These are phyloP conservation scores for Fusarium sp. DNA, from an alignment of 2,329 filamentous ascomycete species.

Conservation along the genomic window DNA sequence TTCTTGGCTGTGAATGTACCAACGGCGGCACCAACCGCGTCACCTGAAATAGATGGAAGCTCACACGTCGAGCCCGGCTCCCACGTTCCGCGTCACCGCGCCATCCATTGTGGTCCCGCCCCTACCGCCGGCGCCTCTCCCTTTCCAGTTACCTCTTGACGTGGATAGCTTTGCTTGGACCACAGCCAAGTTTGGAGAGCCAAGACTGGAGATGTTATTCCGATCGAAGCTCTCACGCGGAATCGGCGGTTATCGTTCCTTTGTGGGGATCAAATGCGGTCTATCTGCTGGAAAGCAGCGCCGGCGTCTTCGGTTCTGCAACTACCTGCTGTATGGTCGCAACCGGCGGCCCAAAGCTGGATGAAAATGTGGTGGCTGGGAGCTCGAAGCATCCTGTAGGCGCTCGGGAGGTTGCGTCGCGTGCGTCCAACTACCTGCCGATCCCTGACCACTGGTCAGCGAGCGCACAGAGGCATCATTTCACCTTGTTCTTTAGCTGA, in stretches of 20 bases:
- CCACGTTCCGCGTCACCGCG: constrained; percentile 13
- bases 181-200: constrained; percentile 13
- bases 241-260: constrained; percentile 23
- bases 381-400: background rate
- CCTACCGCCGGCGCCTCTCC: constrained; percentile 30
- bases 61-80: constrained; percentile 6
- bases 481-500: background rate
- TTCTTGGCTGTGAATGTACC: background rate
- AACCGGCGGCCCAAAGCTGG: background rate
- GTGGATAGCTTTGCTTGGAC: constrained; percentile 20
- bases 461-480: background rate
- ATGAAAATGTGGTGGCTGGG: constrained; percentile 20
- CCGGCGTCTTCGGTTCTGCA: background rate
- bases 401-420: background rate
- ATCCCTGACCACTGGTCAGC: constrained; percentile 3
- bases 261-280: constrained; percentile 6
- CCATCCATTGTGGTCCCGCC: constrained; percentile 15
- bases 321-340: background rate
- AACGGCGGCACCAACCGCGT: constrained; percentile 17
- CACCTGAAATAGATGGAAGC: constrained; percentile 22
- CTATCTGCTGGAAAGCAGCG: background rate
- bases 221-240: constrained; percentile 16
- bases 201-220: constrained; percentile 16
- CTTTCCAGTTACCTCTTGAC: constrained; percentile 28
- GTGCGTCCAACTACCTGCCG: background rate